Evolutionary conservation across 352 stramenopile species (phyloP), one percentile per base, ranked within the genome.

Genomic region (Phytopythium boreale): DNA sequence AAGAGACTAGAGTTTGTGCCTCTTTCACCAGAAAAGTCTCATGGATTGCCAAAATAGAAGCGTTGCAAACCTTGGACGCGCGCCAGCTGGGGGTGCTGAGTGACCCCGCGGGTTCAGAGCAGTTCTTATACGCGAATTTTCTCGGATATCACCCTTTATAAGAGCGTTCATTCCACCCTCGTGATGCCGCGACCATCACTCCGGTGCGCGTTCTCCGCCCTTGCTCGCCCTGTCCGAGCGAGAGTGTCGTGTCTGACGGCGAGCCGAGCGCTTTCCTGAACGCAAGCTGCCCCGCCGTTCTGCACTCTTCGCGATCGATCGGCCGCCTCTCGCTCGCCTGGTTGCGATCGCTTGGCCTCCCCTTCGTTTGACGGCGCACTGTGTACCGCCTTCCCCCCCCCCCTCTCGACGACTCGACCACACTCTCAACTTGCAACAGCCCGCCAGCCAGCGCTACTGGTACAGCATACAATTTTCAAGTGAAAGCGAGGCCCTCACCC

Each of bases 51-150:
- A 14, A 56, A 55, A 39, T 39, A 15, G 12, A 34, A 24, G 14
- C 27, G 27, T 56, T 56, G 15, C 49, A 53, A 19, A 53, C 14
- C 7, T 7, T n/a, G n/a, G n/a, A n/a, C n/a, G n/a, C n/a, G n/a
- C 46, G 46, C 24, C 47, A 53, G 24, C 47, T 36, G 24, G 0
- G 17, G 7, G 4, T 31, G n/a, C 47, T 6, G 22, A 34, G 39
- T 56, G 27, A 24, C 27, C 49, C 1, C 14, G n/a, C 24, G 27
- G 50, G 24, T 36, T 34, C 29, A 39, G 29, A 19, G 4, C n/a
- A 20, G 27, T 27, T 59, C 52, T 59, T 59, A 29, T 59, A 46
- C 10, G 34, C n/a, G 5, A 46, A 46, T 31, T n/a, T 46, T 59
- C 52, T 31, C 12, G 3, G 2, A 4, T 6, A 2, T 9, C 52